Evolutionary conservation across 129 eudicot species (phyloP).

Genomic region (Oenanthe sinensis): DNA sequence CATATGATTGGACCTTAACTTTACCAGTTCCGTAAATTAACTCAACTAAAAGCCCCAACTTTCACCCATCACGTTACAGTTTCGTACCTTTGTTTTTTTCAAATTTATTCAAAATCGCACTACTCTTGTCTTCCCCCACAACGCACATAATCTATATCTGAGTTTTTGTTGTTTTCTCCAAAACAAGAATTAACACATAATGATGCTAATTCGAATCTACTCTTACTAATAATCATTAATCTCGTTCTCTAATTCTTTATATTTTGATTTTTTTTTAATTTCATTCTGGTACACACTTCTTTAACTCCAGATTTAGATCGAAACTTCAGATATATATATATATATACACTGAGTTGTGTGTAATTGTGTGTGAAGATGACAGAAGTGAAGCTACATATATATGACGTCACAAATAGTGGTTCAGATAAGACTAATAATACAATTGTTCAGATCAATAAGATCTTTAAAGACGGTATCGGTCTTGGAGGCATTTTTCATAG

Average conservation of each 20-base stretch:
- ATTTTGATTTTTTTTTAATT: neutral
- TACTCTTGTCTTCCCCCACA: neutral
- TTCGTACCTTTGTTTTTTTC: neutral
- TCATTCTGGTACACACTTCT: neutral
- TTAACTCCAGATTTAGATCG: neutral
- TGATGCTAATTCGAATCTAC: conserved; percentile 10
- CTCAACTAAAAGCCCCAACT: no score
- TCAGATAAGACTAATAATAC: conserved; percentile 89
- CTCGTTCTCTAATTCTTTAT: neutral
- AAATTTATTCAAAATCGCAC: neutral
- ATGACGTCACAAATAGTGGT: conserved; percentile 87
- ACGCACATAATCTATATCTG: neutral
- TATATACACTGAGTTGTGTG: neutral
- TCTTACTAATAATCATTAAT: conserved; percentile 5
- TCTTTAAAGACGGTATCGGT: conserved; percentile 92
- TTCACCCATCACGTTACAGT: neutral
- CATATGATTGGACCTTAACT: no score
- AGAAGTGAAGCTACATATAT: conserved; percentile 81
- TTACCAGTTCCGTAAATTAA: no score
- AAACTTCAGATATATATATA: conserved; percentile 6
- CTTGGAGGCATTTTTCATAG: conserved; percentile 92
- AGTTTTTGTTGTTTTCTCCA: neutral
- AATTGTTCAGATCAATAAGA: conserved; percentile 79
- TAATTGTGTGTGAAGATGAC: conserved; percentile 47
- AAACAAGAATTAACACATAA: no score